Evolutionary conservation across 2,329 filamentous ascomycete genomes (phyloP).

Genomic region (Diplodia corticola): DNA sequence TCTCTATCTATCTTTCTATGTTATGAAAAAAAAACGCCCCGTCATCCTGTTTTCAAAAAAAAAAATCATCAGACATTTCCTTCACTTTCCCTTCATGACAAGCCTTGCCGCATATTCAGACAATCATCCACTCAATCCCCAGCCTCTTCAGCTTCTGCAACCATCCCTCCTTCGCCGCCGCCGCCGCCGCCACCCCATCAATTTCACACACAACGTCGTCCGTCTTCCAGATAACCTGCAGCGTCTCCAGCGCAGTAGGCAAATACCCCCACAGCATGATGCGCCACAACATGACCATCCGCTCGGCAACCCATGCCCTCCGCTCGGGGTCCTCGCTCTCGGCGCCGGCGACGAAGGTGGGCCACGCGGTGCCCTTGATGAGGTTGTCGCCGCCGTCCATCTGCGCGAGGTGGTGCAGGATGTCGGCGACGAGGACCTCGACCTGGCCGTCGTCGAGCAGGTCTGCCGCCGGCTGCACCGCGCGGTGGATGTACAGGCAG

Average conservation of each 20-base stretch:
- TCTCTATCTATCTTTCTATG: background rate
- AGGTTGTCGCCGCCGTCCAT: conserved; percentile 53
- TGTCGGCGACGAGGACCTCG: conserved; percentile 48
- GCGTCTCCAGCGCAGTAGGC: conserved; percentile 36
- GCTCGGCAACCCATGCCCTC: conserved; percentile 55
- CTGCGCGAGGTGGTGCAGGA: conserved; percentile 53
- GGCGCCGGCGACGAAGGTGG: conserved; percentile 59
- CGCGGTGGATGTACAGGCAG: conserved; percentile 41
- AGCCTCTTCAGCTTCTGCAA: conserved; percentile 11
- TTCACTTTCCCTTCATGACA: background rate
- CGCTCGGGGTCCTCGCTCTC: conserved; percentile 52
- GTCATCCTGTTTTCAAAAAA: background rate
- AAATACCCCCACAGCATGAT: conserved; percentile 43
- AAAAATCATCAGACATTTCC: background rate
- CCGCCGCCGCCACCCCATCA: background rate
- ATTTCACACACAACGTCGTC: conserved; percentile 26
- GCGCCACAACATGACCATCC: conserved; percentile 38
- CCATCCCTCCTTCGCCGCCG: conserved; percentile 15
- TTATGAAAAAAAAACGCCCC: background rate
- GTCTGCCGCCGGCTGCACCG: conserved; percentile 29
- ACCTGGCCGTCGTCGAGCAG: background rate
- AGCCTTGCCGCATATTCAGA: conserved; percentile 18
- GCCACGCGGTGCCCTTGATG: conserved; percentile 63
- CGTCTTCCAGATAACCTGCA: conserved; percentile 38
- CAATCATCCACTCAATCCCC: conserved; percentile 24